Percentiles rank a stretch among this genome's conserved stretches.
phyloP scores from a whole-genome alignment of 768 basidiomycete species.

The Tubosaeta sp. region DNA sequence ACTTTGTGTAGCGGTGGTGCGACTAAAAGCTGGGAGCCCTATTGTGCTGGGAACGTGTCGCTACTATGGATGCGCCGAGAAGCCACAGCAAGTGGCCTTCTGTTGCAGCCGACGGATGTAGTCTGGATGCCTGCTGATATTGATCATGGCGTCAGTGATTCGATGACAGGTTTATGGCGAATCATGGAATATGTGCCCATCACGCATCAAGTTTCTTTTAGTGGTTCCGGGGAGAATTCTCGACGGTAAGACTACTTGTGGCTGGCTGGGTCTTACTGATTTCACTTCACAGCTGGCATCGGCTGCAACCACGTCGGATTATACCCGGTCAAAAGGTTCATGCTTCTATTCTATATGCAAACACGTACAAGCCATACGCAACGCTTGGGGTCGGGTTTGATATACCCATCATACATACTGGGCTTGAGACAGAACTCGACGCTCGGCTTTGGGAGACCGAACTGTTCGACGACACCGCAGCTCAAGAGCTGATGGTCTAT shows the following conservation, averaged over 20 bases:
- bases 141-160: constrained; percentile 19
- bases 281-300: constrained; percentile 9
- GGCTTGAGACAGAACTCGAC: constrained; percentile 3
- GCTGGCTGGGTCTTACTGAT: background rate
- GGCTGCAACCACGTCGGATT: constrained; percentile 20
- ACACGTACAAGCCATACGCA: constrained; percentile 15
- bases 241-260: constrained; percentile 10
- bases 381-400: constrained; percentile 22
- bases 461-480: constrained; percentile 18
- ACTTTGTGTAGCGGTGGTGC: constrained; percentile 13
- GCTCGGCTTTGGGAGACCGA: constrained; percentile 14
- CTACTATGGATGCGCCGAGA: constrained; percentile 35
- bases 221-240: constrained; percentile 14
- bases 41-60: constrained; percentile 23
- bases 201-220: constrained; percentile 22
- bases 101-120: constrained; percentile 20
- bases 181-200: constrained; percentile 20
- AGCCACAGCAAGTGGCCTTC: constrained; percentile 24
- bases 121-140: constrained; percentile 26
- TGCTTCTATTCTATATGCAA: constrained; percentile 21
- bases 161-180: constrained; percentile 17
- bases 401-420: constrained; percentile 7
- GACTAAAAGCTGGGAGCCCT: constrained; percentile 7
- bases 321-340: constrained; percentile 26
- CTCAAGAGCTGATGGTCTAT: constrained; percentile 5